Conservation (phyloP, 2,329 filamentous ascomycete species). For the Ophiosphaerella narmari region DNA sequence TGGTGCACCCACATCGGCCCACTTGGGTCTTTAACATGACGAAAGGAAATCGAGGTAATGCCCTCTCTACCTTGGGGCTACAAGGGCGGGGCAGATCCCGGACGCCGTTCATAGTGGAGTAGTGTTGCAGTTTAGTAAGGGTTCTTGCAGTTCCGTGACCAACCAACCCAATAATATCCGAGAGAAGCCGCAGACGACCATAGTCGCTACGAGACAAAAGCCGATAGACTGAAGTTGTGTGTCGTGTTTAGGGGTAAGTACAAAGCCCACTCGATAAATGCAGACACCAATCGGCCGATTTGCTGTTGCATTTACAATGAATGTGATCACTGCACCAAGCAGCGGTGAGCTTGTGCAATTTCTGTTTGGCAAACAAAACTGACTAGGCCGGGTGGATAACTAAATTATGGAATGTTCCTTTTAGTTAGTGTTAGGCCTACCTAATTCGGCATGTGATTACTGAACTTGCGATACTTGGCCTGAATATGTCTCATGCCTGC, state of each 20-base stretch:
- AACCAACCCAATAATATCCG: constrained; percentile 10
- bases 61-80: too few species aligned
- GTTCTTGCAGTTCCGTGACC: constrained; percentile 24
- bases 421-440: too few species aligned
- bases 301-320: constrained; percentile 18
- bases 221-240: too few species aligned
- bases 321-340: not conserved
- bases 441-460: too few species aligned
- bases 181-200: constrained; percentile 1
- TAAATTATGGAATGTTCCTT: too few species aligned
- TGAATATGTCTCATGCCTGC: too few species aligned
- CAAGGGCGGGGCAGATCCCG: not conserved
- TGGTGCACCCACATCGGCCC: not conserved
- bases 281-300: constrained; percentile 28
- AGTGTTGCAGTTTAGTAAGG: constrained; percentile 17
- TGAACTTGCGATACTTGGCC: too few species aligned
- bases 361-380: not conserved
- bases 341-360: constrained; percentile 34
- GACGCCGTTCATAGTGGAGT: constrained; percentile 5
- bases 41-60: too few species aligned
- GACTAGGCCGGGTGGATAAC: too few species aligned
- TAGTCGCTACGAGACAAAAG: too few species aligned
- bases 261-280: not conserved
- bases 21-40: not conserved
- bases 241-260: too few species aligned